Percentiles rank a stretch among this genome's conserved stretches.
These are phyloP conservation scores for Tetrapisispora iriomotensis DNA, from an alignment of 805 yeast species.

Conservation along the genomic window DNA sequence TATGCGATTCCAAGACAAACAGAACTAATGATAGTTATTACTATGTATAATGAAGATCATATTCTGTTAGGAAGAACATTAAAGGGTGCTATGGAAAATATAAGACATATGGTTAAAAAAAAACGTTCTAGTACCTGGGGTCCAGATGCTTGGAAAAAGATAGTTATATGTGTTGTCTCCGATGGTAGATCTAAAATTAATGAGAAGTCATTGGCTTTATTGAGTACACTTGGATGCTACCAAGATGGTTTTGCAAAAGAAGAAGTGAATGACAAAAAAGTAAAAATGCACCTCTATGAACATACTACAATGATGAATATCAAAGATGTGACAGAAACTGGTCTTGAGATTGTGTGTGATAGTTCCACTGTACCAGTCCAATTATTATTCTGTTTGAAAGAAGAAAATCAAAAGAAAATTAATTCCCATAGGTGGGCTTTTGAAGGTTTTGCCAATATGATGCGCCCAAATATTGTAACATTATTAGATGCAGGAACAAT, in stretches of 20 bases:
- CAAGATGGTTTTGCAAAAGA: slow-evolving; percentile 96
- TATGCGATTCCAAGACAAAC: slow-evolving; percentile 73
- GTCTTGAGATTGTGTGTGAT: slow-evolving; percentile 44
- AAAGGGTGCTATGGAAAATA: slow-evolving; percentile 84
- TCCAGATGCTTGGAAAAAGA: slow-evolving; percentile 88
- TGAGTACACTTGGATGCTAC: slow-evolving; percentile 81
- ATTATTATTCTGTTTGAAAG: slow-evolving; percentile 80
- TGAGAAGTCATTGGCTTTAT: slow-evolving; percentile 65
- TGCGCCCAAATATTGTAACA: slow-evolving; percentile 75
- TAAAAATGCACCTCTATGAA: slow-evolving; percentile 83
- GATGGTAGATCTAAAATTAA: slow-evolving; percentile 86
- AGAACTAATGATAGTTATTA: slow-evolving; percentile 75
- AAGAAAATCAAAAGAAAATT: slow-evolving; percentile 78
- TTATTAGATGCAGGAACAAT: slow-evolving; percentile 91
- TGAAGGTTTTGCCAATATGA: slow-evolving; percentile 77
- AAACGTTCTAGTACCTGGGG: slow-evolving; percentile 78
- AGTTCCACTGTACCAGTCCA: slow-evolving; percentile 71
- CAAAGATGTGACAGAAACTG: slow-evolving; percentile 49
- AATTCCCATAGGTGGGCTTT: slow-evolving; percentile 97
- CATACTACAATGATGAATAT: slow-evolving; percentile 89
- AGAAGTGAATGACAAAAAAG: slow-evolving; percentile 72
- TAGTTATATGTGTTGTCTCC: slow-evolving; percentile 79
- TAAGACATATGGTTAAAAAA: slow-evolving; percentile 59
- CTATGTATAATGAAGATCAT: slow-evolving; percentile 88
- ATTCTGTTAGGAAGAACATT: slow-evolving; percentile 72